Conservation (phyloP, 768 basidiomycete genomes). For the Tricholoma flavovirens region DNA sequence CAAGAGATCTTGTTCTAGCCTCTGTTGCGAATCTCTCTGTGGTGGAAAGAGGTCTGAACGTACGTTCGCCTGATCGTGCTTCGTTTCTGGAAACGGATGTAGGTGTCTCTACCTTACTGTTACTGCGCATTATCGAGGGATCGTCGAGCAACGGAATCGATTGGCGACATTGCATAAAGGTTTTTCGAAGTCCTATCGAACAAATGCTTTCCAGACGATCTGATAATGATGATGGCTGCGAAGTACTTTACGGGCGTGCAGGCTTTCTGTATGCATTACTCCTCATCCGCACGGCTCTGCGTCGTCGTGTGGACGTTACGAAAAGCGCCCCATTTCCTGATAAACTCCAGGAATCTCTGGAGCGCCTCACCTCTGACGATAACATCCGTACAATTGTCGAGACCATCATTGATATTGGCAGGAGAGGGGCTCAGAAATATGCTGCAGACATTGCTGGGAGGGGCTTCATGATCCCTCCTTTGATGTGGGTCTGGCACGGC, state of each 20-base stretch:
- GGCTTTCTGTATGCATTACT: conserved; percentile 51
- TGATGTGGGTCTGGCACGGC: conserved; percentile 61
- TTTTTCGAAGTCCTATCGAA: conserved; percentile 20
- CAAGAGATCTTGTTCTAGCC: conserved; percentile 3
- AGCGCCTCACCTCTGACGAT: conserved; percentile 28
- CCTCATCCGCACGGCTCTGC: conserved; percentile 30
- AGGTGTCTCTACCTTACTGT: conserved; percentile 32
- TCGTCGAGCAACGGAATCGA: not conserved
- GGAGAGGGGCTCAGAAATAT: conserved; percentile 31
- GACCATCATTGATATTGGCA: conserved; percentile 42
- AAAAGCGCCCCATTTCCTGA: not conserved
- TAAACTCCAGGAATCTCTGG: conserved; percentile 13
- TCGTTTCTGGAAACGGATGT: conserved; percentile 39
- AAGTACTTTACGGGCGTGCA: conserved; percentile 55
- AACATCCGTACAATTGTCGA: conserved; percentile 32
- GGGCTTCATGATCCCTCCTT: conserved; percentile 25
- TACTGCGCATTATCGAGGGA: conserved; percentile 23
- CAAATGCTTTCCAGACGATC: conserved; percentile 7
- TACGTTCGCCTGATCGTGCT: conserved; percentile 13
- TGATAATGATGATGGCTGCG: conserved; percentile 35
- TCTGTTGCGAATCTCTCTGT: not conserved
- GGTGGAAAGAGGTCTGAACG: not conserved
- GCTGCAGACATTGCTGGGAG: conserved; percentile 18
- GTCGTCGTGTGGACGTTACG: not conserved
- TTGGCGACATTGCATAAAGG: conserved; percentile 17